Percentiles rank a stretch among this genome's conserved stretches.
phyloP scores from a whole-genome alignment of 441 rosid species.

The Biscutella laevigata region DNA sequence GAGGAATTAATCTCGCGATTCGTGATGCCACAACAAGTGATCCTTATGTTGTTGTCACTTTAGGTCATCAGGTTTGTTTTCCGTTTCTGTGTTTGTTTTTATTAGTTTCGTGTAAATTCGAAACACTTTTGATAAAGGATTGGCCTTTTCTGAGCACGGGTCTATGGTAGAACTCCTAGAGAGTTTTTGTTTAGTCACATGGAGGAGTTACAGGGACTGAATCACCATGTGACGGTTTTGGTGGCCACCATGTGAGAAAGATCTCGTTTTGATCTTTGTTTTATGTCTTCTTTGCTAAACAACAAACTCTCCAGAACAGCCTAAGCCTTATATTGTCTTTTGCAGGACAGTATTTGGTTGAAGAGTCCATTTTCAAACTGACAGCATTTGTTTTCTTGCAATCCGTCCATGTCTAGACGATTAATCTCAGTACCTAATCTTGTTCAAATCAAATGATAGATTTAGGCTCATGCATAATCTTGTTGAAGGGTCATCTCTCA shows the following conservation, averaged over 20 bases:
- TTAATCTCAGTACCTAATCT: background rate
- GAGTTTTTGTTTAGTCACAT: conserved; percentile 6
- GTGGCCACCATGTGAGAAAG: conserved; percentile 25
- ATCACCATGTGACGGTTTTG: conserved; percentile 18
- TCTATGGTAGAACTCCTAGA: too few relatives aligned
- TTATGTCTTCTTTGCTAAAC: conserved; percentile 6
- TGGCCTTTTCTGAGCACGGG: too few relatives aligned
- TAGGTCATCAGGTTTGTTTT: conserved; percentile 32
- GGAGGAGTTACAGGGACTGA: conserved; percentile 2
- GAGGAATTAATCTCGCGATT: conserved; percentile 48
- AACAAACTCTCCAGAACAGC: background rate
- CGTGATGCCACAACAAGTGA: conserved; percentile 43
- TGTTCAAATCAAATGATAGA: background rate
- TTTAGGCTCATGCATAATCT: background rate
- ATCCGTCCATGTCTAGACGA: conserved; percentile 1
- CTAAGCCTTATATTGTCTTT: background rate
- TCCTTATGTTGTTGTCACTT: conserved; percentile 42
- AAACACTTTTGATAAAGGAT: background rate
- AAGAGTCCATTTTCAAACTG: background rate
- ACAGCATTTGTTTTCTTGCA: background rate
- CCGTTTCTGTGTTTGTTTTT: too few relatives aligned
- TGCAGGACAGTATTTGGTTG: background rate
- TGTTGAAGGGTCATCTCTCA: conserved; percentile 1
- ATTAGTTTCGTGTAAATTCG: too few relatives aligned
- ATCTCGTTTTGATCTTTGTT: conserved; percentile 16